phyloP scores from a whole-genome alignment of 495 filamentous ascomycete genomes.

The Hypoxylon intermedium region DNA sequence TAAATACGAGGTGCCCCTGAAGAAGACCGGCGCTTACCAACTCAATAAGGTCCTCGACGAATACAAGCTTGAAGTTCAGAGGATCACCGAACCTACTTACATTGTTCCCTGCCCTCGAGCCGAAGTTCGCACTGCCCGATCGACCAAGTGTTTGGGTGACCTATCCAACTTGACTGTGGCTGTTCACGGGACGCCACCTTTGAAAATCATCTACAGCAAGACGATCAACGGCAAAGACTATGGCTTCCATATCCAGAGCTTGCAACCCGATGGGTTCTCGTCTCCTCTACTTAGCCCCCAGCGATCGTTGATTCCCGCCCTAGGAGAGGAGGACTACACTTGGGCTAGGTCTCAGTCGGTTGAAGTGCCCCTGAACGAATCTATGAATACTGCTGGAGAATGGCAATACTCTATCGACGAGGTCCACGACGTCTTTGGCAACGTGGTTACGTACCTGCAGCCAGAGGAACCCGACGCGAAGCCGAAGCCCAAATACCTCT shows the following conservation, averaged over 20 bases:
- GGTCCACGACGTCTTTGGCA: constrained; percentile 88
- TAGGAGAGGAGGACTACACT: constrained; percentile 69
- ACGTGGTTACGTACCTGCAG: constrained; percentile 79
- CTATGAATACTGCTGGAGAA: constrained; percentile 73
- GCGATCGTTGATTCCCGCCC: constrained; percentile 58
- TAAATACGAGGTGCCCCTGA: constrained; percentile 66
- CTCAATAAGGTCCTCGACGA: constrained; percentile 86
- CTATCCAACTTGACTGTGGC: constrained; percentile 82
- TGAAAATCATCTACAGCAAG: constrained; percentile 89
- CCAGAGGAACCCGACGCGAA: constrained; percentile 68
- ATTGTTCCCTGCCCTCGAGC: constrained; percentile 86
- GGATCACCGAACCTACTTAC: constrained; percentile 73
- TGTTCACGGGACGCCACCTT: constrained; percentile 87
- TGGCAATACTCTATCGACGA: constrained; percentile 93
- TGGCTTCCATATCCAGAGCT: constrained; percentile 83
- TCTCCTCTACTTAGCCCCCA: constrained; percentile 72
- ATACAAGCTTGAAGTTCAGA: constrained; percentile 88
- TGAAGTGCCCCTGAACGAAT: constrained; percentile 84
- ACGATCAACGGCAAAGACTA: constrained; percentile 77
- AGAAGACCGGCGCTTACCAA: constrained; percentile 85
- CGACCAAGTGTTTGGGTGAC: constrained; percentile 79
- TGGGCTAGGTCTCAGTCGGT: constrained; percentile 83
- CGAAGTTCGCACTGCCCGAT: constrained; percentile 65
- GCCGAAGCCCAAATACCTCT: constrained; percentile 66
- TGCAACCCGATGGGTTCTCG: constrained; percentile 84